phyloP scores from a whole-genome alignment of 2,329 filamentous ascomycete genomes.

The Colletotrichum incanum region DNA sequence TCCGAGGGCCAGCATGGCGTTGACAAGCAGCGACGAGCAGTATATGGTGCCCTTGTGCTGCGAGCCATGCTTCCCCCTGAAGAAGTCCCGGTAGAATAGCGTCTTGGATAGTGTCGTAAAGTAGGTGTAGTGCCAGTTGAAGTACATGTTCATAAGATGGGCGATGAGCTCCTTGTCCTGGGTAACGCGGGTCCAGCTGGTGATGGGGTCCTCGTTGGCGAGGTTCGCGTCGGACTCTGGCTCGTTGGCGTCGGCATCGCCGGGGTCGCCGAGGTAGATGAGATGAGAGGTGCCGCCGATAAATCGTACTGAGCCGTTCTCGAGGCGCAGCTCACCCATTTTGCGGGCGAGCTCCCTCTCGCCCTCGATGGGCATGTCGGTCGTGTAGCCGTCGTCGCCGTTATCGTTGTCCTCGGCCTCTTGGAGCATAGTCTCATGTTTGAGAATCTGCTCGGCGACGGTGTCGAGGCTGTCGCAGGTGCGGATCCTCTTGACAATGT shows the following conservation, averaged over 20 bases:
- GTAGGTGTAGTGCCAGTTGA: slow-evolving; percentile 97
- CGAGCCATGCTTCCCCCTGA: slow-evolving; percentile 75
- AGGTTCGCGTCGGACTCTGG: slow-evolving; percentile 62
- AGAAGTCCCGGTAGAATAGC: slow-evolving; percentile 89
- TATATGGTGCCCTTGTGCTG: slow-evolving; percentile 75
- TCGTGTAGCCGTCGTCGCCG: slow-evolving; percentile 57
- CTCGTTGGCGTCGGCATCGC: slow-evolving; percentile 56
- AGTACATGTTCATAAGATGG: slow-evolving; percentile 97
- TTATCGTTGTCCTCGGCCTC: slow-evolving; percentile 59
- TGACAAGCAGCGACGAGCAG: slow-evolving; percentile 91
- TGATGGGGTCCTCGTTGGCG: slow-evolving; percentile 77
- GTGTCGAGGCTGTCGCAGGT: slow-evolving; percentile 81
- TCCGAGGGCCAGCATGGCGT: slow-evolving; percentile 92
- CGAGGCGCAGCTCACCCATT: slow-evolving; percentile 91
- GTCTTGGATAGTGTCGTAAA: slow-evolving; percentile 92
- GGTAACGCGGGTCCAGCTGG: slow-evolving; percentile 91
- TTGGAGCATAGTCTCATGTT: slow-evolving; percentile 55
- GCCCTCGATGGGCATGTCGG: slow-evolving; percentile 63
- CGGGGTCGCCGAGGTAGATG: slow-evolving; percentile 79
- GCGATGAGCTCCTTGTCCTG: slow-evolving; percentile 83
- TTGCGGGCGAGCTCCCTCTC: slow-evolving; percentile 91
- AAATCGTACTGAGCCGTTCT: slow-evolving; percentile 90
- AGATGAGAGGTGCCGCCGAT: slow-evolving; percentile 96
- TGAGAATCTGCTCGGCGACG: slow-evolving; percentile 69
- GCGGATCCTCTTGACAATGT: slow-evolving; percentile 87